Base-by-base conservation (phyloP, 371 early-diverging fungal genomes). In the Gilbertella persicaria region DNA sequence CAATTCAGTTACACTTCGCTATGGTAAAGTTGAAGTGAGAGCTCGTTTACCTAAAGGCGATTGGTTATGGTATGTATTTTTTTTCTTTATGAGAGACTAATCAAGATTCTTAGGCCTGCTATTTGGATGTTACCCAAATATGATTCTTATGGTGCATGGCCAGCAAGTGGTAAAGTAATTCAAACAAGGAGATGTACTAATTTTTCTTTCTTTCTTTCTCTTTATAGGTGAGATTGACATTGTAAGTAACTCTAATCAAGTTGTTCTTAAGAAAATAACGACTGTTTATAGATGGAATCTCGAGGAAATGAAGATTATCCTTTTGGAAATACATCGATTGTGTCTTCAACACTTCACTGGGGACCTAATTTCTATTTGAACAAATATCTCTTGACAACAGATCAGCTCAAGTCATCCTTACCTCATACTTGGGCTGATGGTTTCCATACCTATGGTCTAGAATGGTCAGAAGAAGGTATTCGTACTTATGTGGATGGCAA, bases 91-190 rank as follows among this genome's bases (percentile, higher is more conserved):
- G 12, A n/a, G 12, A 48, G n/a, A 23, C 5, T 12, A 24, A 1
- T 3, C 8, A 14, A 21, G n/a, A 24, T 6, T n/a, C n/a, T 9
- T 35, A 67, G 72, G 72, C 78, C 78, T 20, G 80, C 80, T 3
- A 81, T 87, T 45, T 86, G 86, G 86, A 74, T 90, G 84, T 45
- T 90, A 51, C 90, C 88, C n/a, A 80, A 71, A 29, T 51, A 85
- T 55, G 74, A 78, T 35, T 68, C 70, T 3, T 90, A 90, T 57
- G 90, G 88, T 20, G 43, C 55, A 20, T 90, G 90, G 90, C 88
- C 90, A 20, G 85, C 86, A 2, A 79, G 79, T 50, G 86, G 88
- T 63, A 83, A 81, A 64, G 67, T 73, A 30, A 64, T 67, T 17
- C 16, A 7, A 2, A 2, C 7, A 13, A 35, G 6, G 4, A 44